These are phyloP conservation scores for Rhodotorula diobovata DNA, from an alignment of 768 basidiomycete genomes.

Conservation along the genomic window DNA sequence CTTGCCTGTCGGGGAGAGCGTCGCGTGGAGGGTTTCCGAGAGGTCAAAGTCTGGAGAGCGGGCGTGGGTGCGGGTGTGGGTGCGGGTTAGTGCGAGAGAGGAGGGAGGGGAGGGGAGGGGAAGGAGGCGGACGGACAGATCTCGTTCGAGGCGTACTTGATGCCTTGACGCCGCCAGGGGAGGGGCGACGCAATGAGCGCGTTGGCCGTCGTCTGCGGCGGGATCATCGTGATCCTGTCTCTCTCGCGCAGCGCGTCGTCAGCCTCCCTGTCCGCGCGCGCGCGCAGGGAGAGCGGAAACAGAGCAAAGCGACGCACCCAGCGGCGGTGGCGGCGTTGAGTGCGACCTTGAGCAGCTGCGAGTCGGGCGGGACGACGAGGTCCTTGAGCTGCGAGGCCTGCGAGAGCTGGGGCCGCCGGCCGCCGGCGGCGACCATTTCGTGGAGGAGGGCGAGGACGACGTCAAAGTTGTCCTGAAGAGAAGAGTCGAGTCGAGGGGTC, in stretches of 20 bases:
- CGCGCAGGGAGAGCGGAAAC: too few relatives aligned
- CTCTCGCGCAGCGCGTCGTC: too few relatives aligned
- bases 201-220: conserved; percentile 20
- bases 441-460: conserved; percentile 35
- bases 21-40: conserved; percentile 15
- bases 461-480: conserved; percentile 37
- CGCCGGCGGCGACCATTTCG: conserved; percentile 33
- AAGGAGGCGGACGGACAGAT: conserved; percentile 21
- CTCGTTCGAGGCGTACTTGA: conserved; percentile 39
- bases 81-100: not conserved
- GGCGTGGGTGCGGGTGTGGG: too few relatives aligned
- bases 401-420: conserved; percentile 28
- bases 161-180: conserved; percentile 32
- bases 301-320: conserved; percentile 4
- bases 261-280: too few relatives aligned
- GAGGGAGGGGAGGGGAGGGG: not conserved
- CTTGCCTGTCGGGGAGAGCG: conserved; percentile 13
- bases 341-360: conserved; percentile 29
- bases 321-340: conserved; percentile 21
- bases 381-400: conserved; percentile 26
- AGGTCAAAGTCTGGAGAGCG: conserved; percentile 32
- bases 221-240: not conserved
- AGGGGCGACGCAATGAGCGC: conserved; percentile 30
- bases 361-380: conserved; percentile 25
- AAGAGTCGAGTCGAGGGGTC: not conserved